Evolutionary conservation across 106 monocot genomes (phyloP), one percentile per base, ranked within the genome.

Genomic region (Allium sativum): DNA sequence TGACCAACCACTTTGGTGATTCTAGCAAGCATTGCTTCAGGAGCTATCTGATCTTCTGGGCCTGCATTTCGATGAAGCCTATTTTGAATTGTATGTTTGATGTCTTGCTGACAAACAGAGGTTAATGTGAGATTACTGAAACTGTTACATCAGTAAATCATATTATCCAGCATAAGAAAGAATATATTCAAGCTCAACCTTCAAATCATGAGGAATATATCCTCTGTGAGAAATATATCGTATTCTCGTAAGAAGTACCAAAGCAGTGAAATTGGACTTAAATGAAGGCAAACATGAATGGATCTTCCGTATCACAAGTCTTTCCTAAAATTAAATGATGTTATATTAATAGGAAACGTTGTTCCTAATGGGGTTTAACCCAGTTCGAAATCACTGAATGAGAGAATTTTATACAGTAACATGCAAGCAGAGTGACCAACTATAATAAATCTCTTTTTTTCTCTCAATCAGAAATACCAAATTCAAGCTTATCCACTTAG

Each of bases 51-150:
- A 79, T 95, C 95, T 87, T 95, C 95, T 58, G 95, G 95, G 13
- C 95, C 95, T 76, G 95, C 95, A 87, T 84, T 87, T 2, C 95
- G 81, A 15, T 95, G 95, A 72, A 95, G 89, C 72, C 90, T 95
- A 77, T 95, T 95, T 81, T 95, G 95, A 65, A 95, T 95, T 51
- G 95, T 90, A 67, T 95, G 95, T 45, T 95, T 95, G 22, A 95
- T 95, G 74, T 95, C 95, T 95, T 95, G 95, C 95, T 95, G 83
- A 21, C 42, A 42, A 65, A 40, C 46, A 59, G 59, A 68, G 70
- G 46, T 20, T 31, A 31, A 31, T 31, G 31, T 31, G 31, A 31
- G 31, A 31, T 31, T 5, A 31, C 31, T 31, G 31, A 31, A 31
- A 31, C 31, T 31, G 31, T n/a, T n/a, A n/a, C 31, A 31, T 2